A percentile compares a stretch with the other conserved stretches of the same genome.
Conservation (phyloP, 2,329 filamentous ascomycete species). For the Pestalotiopsis fici region DNA sequence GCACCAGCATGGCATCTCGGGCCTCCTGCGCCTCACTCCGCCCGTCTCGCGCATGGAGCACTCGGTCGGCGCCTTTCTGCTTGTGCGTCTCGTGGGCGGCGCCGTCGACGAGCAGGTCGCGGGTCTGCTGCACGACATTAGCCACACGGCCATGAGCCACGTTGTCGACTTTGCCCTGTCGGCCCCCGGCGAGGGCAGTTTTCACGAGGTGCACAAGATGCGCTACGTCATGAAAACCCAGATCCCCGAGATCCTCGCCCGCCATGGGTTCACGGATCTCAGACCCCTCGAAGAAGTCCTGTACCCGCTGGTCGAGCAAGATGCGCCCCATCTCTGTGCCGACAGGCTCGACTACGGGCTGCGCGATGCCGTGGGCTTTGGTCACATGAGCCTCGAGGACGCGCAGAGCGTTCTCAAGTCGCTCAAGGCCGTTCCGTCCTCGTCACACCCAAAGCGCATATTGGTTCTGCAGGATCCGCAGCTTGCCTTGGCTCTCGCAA, state of each 20-base stretch:
- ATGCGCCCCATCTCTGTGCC: slow-evolving; percentile 37
- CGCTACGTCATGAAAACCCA: slow-evolving; percentile 33
- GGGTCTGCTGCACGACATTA: slow-evolving; percentile 38
- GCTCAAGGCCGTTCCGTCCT: slow-evolving; percentile 29
- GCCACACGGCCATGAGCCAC: slow-evolving; percentile 40
- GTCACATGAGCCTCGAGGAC: slow-evolving; percentile 29
- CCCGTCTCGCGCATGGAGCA: slow-evolving; percentile 38
- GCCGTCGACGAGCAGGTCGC: slow-evolving; percentile 37
- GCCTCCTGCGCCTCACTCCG: slow-evolving; percentile 33
- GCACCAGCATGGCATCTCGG: slow-evolving; percentile 37
- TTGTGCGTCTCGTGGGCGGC: slow-evolving; percentile 35
- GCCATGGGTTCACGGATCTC: slow-evolving; percentile 28
- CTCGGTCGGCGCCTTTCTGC: slow-evolving; percentile 38
- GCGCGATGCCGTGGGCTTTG: slow-evolving; percentile 34
- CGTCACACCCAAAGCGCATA: slow-evolving; percentile 23
- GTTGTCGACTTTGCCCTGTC: slow-evolving; percentile 38
- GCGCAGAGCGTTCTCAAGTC: slow-evolving; percentile 24
- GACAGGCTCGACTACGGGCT: slow-evolving; percentile 40
- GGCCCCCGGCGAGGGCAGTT: slow-evolving; percentile 35
- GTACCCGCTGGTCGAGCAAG: slow-evolving; percentile 37
- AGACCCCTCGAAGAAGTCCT: slow-evolving; percentile 35
- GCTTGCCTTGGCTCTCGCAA: slow-evolving; percentile 30
- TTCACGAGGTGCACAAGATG: slow-evolving; percentile 39
- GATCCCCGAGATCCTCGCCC: slow-evolving; percentile 32
- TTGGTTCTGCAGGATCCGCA: slow-evolving; percentile 31